Evolutionary conservation across 805 yeast species (phyloP).

Genomic region (Pachysolen tannophilus): DNA sequence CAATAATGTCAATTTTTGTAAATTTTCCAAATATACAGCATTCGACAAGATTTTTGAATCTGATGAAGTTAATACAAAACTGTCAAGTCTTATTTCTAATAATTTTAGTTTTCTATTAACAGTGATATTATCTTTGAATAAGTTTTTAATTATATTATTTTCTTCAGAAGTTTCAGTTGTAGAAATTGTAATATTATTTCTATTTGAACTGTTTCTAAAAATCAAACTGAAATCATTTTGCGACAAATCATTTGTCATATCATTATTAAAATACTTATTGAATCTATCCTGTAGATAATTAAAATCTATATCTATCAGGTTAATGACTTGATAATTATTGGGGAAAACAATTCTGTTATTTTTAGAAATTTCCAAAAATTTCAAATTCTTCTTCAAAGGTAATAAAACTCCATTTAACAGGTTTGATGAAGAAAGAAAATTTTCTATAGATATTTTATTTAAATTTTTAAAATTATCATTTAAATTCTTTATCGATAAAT

Average conservation of each 20-base stretch:
- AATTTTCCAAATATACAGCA: constrained; percentile 11
- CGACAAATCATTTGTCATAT: constrained; percentile 11
- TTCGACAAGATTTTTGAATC: constrained; percentile 11
- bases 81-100: constrained; percentile 12
- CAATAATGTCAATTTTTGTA: constrained; percentile 13
- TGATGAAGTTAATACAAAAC: constrained; percentile 9
- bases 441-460: constrained; percentile 8
- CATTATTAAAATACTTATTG: constrained; percentile 13
- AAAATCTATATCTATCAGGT: constrained; percentile 12
- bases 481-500: background rate
- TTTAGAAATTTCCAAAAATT: constrained; percentile 10
- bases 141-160: constrained; percentile 1
- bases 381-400: constrained; percentile 6
- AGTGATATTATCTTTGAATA: background rate
- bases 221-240: constrained; percentile 8
- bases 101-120: constrained; percentile 8
- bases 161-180: constrained; percentile 1
- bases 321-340: constrained; percentile 9
- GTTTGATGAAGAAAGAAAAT: constrained; percentile 6
- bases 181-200: no score
- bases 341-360: constrained; percentile 10
- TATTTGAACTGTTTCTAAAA: constrained; percentile 8
- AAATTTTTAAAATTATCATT: no score
- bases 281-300: constrained; percentile 13
- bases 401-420: constrained; percentile 5